Base-by-base conservation (phyloP, 176 grass and related monocot genomes). In the Leersia perrieri region DNA sequence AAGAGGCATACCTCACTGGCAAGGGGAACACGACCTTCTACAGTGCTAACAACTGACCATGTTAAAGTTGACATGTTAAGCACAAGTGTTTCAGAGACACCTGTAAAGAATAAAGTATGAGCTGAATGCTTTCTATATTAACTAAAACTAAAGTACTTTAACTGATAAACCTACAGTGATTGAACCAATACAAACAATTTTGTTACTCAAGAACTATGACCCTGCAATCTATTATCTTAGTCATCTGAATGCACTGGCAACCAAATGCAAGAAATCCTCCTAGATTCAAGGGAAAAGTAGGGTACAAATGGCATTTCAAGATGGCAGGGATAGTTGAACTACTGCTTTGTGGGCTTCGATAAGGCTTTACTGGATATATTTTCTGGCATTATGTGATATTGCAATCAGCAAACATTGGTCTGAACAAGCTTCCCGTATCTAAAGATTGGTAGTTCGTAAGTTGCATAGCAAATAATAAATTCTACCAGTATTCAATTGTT, bases 1-100 rank as follows among this genome's bases (percentile, higher is more conserved):
- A 87, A 90, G 27, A 87, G 79, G 68, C 62, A 82, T 87, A 98
- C 97, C 90, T 99, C 97, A 88, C 93, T 96, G 32, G 97, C 93
- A 87, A 99, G 93, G 27, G 97, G 97, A 42, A 90, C 84, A 66
- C 91, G 93, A 70, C 97, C 97, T 88, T 99, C 87, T 79, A 92
- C 87, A 33, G 93, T 84, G 45, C 91, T 90, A 83, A 99, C 80
- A 69, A 99, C 90, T 66, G 97, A 99, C 97, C 97, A 99, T 49
- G 85, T 83, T 62, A 96, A 83, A 87, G 97, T 90, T 72, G 91
- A 93, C 93, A 99, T 99, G 70, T 96, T 94, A 74, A 99, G 91
- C 64, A 88, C 89, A 63, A 99, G 92, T 75, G 93, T 99, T 68
- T 99, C 97, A 16, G 89, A 99, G 45, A 96, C 91, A 63, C 97